Percentiles rank a stretch among this genome's conserved stretches.
These are phyloP conservation scores for Tylopilus plumbeoviolaceoides DNA, from an alignment of 768 basidiomycete genomes.

Conservation along the genomic window DNA sequence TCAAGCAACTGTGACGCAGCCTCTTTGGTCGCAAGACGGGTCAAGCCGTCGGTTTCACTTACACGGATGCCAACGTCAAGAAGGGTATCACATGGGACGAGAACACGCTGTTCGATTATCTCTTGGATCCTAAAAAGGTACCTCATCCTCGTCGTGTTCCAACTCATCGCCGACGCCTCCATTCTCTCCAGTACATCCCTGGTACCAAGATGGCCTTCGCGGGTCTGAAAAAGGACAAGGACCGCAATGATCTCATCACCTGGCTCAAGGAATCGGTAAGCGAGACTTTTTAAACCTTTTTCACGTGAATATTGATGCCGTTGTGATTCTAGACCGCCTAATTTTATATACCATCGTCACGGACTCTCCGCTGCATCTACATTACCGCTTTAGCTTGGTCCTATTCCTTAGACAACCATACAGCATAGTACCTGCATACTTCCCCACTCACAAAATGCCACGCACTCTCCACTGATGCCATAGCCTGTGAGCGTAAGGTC, in stretches of 20 bases:
- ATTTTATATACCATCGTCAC: slow-evolving; percentile 13
- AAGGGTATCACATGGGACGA: slow-evolving; percentile 89
- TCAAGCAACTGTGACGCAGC: slow-evolving; percentile 33
- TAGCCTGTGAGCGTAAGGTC: neutral
- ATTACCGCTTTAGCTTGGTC: slow-evolving; percentile 23
- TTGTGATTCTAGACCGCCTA: slow-evolving; percentile 24
- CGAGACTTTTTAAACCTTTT: slow-evolving; percentile 5
- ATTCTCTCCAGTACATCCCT: slow-evolving; percentile 70
- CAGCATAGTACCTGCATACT: slow-evolving; percentile 20
- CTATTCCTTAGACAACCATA: slow-evolving; percentile 36
- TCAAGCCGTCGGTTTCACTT: slow-evolving; percentile 79
- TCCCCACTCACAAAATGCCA: slow-evolving; percentile 30
- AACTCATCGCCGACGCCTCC: neutral
- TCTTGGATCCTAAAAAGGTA: slow-evolving; percentile 97
- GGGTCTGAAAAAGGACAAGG: slow-evolving; percentile 98
- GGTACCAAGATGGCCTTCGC: slow-evolving; percentile 99
- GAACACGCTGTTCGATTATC: slow-evolving; percentile 90
- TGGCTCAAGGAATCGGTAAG: slow-evolving; percentile 73
- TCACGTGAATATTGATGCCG: neutral
- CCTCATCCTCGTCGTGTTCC: slow-evolving; percentile 6
- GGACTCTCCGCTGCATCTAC: slow-evolving; percentile 16
- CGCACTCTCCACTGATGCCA: slow-evolving; percentile 1
- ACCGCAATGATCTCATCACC: slow-evolving; percentile 91
- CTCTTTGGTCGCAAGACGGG: slow-evolving; percentile 86
- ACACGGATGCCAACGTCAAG: slow-evolving; percentile 93